These are phyloP conservation scores for Pseudogymnoascus sp. DNA, from an alignment of 2,329 filamentous ascomycete species.

Conservation along the genomic window DNA sequence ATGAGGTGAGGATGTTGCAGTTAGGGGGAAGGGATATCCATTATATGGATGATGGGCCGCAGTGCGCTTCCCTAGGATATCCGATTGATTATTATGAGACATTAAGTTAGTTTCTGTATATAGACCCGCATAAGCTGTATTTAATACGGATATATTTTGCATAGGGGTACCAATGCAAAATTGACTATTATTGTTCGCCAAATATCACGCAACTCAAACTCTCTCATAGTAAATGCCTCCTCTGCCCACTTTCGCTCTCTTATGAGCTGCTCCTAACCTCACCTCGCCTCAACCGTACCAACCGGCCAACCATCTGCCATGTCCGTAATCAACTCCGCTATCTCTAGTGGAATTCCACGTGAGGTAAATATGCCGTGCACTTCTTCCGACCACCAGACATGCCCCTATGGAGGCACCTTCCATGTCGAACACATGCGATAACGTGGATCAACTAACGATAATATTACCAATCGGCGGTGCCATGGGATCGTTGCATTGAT, in stretches of 20 bases:
- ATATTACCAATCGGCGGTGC: slow-evolving; percentile 44
- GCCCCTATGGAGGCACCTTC: slow-evolving; percentile 40
- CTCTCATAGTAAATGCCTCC: too few relatives aligned
- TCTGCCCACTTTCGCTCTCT: too few relatives aligned
- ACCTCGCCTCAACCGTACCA: neutral
- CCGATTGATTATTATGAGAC: slow-evolving; percentile 16
- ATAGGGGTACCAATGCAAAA: too few relatives aligned
- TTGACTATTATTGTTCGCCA: too few relatives aligned
- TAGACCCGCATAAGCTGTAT: neutral
- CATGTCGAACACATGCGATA: slow-evolving; percentile 39
- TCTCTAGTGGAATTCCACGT: too few relatives aligned
- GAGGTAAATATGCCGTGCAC: too few relatives aligned
- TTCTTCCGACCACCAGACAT: slow-evolving; percentile 9
- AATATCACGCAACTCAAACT: too few relatives aligned
- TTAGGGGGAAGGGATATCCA: neutral
- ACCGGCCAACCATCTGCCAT: too few relatives aligned
- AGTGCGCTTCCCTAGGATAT: slow-evolving; percentile 18
- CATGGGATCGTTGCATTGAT: slow-evolving; percentile 40
- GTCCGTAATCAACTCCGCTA: neutral
- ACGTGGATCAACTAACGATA: slow-evolving; percentile 50
- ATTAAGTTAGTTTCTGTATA: neutral
- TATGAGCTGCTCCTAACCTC: neutral
- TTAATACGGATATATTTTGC: neutral
- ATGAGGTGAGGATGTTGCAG: slow-evolving; percentile 15
- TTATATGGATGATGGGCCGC: slow-evolving; percentile 16